Conservation (phyloP, 1,284 basidiomycete species). For the Heterobasidion occidentale region DNA sequence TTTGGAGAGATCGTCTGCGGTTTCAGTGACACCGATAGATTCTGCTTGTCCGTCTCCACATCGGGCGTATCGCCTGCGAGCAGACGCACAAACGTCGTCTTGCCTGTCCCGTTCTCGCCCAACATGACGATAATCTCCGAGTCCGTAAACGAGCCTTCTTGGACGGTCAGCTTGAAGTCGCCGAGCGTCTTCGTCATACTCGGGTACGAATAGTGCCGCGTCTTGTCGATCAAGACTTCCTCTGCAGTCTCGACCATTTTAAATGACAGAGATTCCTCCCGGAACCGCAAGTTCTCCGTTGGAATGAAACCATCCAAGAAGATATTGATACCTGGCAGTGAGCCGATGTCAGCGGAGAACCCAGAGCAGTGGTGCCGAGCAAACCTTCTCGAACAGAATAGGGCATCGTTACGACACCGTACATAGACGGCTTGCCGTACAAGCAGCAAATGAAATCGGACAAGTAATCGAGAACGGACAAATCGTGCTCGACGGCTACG, state of each 20-base stretch:
- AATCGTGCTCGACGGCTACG: constrained; percentile 95
- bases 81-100: constrained; percentile 93
- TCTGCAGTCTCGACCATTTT: constrained; percentile 95
- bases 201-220: constrained; percentile 84
- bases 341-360: background rate
- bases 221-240: constrained; percentile 77
- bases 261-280: constrained; percentile 89
- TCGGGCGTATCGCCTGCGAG: constrained; percentile 89
- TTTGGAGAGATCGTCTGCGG: constrained; percentile 95
- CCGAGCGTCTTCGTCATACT: constrained; percentile 94
- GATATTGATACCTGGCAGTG: constrained; percentile 81
- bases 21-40: constrained; percentile 84
- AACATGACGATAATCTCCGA: constrained; percentile 97
- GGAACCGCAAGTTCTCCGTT: constrained; percentile 96
- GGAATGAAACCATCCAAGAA: constrained; percentile 97
- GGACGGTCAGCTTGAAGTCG: constrained; percentile 86
- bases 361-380: constrained; percentile 11
- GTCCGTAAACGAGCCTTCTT: constrained; percentile 84
- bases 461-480: constrained; percentile 93
- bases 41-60: constrained; percentile 67
- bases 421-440: constrained; percentile 95
- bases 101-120: constrained; percentile 96
- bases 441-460: constrained; percentile 96
- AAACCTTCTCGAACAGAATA: constrained; percentile 92
- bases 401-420: constrained; percentile 97